Evolutionary conservation across 2,329 filamentous ascomycete genomes (phyloP), one percentile per base, ranked within the genome.

Genomic region (Alternaria infectoria): DNA sequence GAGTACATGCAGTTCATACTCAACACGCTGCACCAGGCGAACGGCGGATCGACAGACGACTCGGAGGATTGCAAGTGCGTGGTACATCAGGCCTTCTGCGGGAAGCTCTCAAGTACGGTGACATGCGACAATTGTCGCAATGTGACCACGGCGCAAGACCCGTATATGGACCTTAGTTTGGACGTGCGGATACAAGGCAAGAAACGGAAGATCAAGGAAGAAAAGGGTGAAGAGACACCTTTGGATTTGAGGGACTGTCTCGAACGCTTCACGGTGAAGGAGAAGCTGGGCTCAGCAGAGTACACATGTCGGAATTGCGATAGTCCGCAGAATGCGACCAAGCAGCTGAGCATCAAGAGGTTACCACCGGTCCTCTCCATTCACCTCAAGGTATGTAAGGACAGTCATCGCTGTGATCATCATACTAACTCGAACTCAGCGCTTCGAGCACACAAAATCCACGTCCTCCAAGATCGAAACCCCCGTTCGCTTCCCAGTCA

Each of bases 1-100:
- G 95, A 98, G 78, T 98, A 97, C 81, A 96, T 97, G 79, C 93
- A 97, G 77, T 97, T 97, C 75, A 87, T 98, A 32, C 91, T 96
- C 36, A 95, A 97, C 81, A 92, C 96, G 72, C 86, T 99, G 15
- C 95, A 97, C 76, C 89, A 83, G 10, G 84, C 93, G 44, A 96
- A 94, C 71, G 90, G 90, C 13, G 90, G 92, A 50, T 73, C 76
- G 5, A 70, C 75, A 54, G 67, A 65, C 21, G 69, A 74, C 46
- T 82, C 65, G 9, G 76, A 76, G 25, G 75, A 80, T 69, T 98
- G 96, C 83, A 88, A 90, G 62, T 99, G 95, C 80, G 92, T 98
- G 73, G 91, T 98, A 70, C 96, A 98, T 78, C 92, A 95, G 76
- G 94, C 93, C 0, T 97, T 97, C 75, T 97, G 95, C 77, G 96